Percentiles rank a stretch among this genome's conserved stretches.
Evolutionary conservation across 192 early-diverging fungal species (phyloP).

Genomic region (Coemansia sp.): DNA sequence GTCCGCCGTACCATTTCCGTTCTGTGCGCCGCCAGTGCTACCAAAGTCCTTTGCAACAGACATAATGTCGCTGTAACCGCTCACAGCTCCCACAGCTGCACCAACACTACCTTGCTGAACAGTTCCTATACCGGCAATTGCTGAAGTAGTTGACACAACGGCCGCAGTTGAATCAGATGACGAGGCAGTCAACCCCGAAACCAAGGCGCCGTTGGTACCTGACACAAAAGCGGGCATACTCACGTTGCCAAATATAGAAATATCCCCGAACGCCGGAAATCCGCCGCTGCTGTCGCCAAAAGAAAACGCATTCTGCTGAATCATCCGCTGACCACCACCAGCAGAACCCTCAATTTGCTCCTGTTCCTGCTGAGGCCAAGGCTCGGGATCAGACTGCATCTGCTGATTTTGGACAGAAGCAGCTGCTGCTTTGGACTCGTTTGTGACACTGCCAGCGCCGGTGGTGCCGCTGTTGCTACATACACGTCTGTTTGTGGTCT

Average conservation of each 20-base stretch:
- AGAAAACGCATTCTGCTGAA: neutral
- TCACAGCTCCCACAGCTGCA: neutral
- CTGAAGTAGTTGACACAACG: neutral
- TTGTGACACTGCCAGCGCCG: neutral
- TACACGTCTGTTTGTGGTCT: slow-evolving; percentile 25
- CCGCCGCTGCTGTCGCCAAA: neutral
- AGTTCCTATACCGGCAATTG: neutral
- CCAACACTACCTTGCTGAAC: neutral
- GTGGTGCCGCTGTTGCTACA: neutral
- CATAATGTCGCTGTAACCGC: neutral
- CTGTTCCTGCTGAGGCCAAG: slow-evolving; percentile 4
- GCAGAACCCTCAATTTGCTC: neutral
- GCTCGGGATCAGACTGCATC: neutral
- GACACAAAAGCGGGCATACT: neutral
- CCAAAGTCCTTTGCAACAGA: neutral
- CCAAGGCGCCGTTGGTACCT: slow-evolving; percentile 2
- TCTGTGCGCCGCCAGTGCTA: neutral
- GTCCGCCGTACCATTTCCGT: neutral
- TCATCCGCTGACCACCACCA: neutral
- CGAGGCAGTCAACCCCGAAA: neutral
- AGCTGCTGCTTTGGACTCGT: slow-evolving; percentile 8
- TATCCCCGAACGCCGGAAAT: neutral
- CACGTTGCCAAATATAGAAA: neutral
- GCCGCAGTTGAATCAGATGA: neutral
- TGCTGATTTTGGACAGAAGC: neutral